Percentiles rank a stretch among this genome's conserved stretches.
phyloP scores from a whole-genome alignment of 2,329 filamentous ascomycete species.

The Neofusicoccum ribis region DNA sequence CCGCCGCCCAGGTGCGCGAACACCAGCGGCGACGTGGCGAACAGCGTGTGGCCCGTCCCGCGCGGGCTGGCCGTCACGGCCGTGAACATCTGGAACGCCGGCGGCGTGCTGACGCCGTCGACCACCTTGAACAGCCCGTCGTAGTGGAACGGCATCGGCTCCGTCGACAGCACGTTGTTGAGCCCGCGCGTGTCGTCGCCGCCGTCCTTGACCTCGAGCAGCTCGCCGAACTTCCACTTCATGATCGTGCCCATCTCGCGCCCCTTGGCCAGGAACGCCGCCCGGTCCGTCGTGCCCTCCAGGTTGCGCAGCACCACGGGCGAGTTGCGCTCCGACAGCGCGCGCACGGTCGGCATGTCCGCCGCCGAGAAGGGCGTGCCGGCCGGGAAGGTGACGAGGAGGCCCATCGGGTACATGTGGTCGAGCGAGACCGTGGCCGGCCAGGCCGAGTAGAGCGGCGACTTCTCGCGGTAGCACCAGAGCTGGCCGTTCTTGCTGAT shows the following conservation, averaged over 20 bases:
- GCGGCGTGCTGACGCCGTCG: constrained; percentile 28
- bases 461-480: constrained; percentile 29
- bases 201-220: constrained; percentile 63
- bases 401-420: constrained; percentile 28
- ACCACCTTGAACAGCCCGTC: constrained; percentile 59
- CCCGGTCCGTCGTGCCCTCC: constrained; percentile 46
- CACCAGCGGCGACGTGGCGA: constrained; percentile 53
- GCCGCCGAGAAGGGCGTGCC: constrained; percentile 45
- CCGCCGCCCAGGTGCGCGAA: constrained; percentile 49
- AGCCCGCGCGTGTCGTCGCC: constrained; percentile 48
- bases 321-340: constrained; percentile 52
- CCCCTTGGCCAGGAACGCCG: constrained; percentile 49
- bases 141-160: constrained; percentile 59
- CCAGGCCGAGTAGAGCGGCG: constrained; percentile 25
- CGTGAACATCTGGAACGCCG: constrained; percentile 56
- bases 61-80: constrained; percentile 49
- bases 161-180: constrained; percentile 54
- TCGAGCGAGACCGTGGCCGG: constrained; percentile 25
- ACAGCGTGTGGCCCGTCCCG: constrained; percentile 56
- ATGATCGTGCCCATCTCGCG: constrained; percentile 50
- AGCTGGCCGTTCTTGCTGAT: constrained; percentile 25
- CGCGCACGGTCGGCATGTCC: constrained; percentile 47
- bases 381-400: constrained; percentile 23
- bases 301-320: constrained; percentile 58
- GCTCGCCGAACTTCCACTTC: constrained; percentile 58